Base-by-base conservation (phyloP, 768 basidiomycete species). In the Kwoniella sp. region DNA sequence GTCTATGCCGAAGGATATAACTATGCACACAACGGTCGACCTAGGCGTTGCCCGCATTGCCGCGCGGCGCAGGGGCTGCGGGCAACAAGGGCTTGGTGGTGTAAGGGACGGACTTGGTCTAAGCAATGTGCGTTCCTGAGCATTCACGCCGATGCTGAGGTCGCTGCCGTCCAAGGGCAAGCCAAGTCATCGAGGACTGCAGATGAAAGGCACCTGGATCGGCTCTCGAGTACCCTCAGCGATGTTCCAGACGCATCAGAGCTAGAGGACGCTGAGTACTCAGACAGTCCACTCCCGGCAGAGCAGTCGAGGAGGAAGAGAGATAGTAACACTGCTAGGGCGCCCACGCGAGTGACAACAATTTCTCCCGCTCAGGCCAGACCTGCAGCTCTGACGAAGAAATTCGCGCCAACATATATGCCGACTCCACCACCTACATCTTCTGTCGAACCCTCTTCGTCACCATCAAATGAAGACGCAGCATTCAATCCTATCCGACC, bases 81-180 rank as follows among this genome's bases (percentile, higher is more conserved):
- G 30, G 55, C 26, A 21, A 19, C 60, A n/a, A 55, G 24, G 26
- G 63, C 62, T 17, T 63, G 53, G 56, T 70, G 55, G 55, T 69
- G 68, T 29, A 61, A 61, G 52, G 68, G 68, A 2, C 59, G 67
- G 29, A 25, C 29, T n/a, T 58, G 56, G 61, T 26, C 55, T 3
- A 63, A 59, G 30, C 36, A 55, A 13, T 68, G 66, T 30, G 25
- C 58, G 12, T 68, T 63, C 47, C 36, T 36, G 8, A 36, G 26
- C 12, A 30, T 17, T 8, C 24, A 44, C 15, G 53, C 22, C 44
- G 44, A 33, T 27, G 1, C 49, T 24, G 25, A 53, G 9, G 21
- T 9, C n/a, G 40, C n/a, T n/a, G n/a, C n/a, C n/a, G n/a, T n/a
- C n/a, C n/a, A n/a, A n/a, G n/a, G n/a, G n/a, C n/a, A n/a, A n/a